Percentiles rank a stretch among this genome's conserved stretches.
Conservation (phyloP, 371 early-diverging fungal species). For the Smittium culicis region DNA sequence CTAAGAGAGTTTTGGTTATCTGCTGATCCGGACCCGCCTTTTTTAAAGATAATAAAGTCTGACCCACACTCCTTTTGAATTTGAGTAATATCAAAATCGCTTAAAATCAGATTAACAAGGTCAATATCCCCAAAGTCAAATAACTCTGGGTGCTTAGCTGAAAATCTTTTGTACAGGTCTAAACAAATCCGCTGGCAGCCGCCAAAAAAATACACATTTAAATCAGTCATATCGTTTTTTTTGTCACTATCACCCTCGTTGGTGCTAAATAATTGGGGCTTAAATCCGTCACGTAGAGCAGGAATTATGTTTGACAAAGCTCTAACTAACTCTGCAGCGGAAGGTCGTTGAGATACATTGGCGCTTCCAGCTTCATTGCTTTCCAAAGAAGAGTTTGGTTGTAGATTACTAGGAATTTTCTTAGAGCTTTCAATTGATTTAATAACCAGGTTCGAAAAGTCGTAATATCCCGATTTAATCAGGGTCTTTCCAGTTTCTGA, state of each 20-base stretch:
- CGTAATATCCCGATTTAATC: slow-evolving; percentile 37
- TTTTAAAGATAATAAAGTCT: neutral
- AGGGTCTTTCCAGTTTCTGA: slow-evolving; percentile 56
- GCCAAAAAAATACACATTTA: neutral
- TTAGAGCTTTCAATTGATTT: slow-evolving; percentile 10
- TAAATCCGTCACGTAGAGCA: neutral
- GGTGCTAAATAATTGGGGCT: neutral
- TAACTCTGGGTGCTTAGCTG: neutral
- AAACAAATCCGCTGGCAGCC: neutral
- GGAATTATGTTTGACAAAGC: neutral
- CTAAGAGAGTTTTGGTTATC: neutral
- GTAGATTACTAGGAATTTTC: no score
- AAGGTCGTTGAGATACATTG: neutral
- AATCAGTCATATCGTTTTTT: neutral
- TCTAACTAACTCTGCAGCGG: neutral
- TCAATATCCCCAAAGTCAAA: slow-evolving; percentile 8
- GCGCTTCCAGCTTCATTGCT: neutral
- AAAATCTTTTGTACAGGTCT: neutral
- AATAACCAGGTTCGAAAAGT: slow-evolving; percentile 53
- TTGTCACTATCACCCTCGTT: no score
- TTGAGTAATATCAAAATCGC: neutral
- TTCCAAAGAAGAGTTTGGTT: neutral
- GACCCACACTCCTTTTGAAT: neutral
- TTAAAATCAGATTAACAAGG: neutral
- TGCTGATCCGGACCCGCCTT: neutral